Base-by-base conservation (phyloP, 495 filamentous ascomycete species). In the Diplogelasinospora grovesii region DNA sequence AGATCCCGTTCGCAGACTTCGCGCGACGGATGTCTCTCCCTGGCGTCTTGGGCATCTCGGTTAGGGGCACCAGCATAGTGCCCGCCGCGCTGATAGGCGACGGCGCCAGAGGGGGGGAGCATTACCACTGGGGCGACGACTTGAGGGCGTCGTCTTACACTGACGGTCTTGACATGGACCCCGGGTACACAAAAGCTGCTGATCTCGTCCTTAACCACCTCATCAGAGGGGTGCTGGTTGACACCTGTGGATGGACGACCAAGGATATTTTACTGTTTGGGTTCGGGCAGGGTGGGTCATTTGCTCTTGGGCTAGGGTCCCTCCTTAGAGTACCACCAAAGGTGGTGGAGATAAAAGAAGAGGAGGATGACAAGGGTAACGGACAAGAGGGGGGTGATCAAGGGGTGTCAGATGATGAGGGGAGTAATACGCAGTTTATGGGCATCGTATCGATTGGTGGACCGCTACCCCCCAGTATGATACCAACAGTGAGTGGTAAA, bases 101-200 rank as follows among this genome's bases (percentile, higher is more conserved):
- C 23, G 15, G 11, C 13, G 16, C 19, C 40, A 3, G 37, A 35
- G 0, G 45, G 43, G 18, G 39, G 44, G 10, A 37, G 11, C 48
- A 66, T 16, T 96, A 79, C 56, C 88, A 96, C 63, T 97, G 89
- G 90, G 89, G 89, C 36, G 86, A 97, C 59, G 90, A 98, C 54
- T 61, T 98, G 22, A 53, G n/a, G n/a, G n/a, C n/a, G n/a, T n/a
- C n/a, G n/a, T n/a, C n/a, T n/a, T n/a, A 49, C 63, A 2, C 74
- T 69, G 85, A 82, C 1, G 74, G 70, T 0, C 64, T 95, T 22
- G 86, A 95, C 31, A 66, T 80, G 18, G 90, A 95, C 52, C 77
- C 85, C 1, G 88, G 89, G 0, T 90, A 95, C 49, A 57, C 63
- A 14, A 71, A 68, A 9, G 65, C 79, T 0, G 64, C 63, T 18